Percentiles rank a stretch among this genome's conserved stretches.
Evolutionary conservation across 768 basidiomycete species (phyloP).

Genomic region (Hericium coralloides): DNA sequence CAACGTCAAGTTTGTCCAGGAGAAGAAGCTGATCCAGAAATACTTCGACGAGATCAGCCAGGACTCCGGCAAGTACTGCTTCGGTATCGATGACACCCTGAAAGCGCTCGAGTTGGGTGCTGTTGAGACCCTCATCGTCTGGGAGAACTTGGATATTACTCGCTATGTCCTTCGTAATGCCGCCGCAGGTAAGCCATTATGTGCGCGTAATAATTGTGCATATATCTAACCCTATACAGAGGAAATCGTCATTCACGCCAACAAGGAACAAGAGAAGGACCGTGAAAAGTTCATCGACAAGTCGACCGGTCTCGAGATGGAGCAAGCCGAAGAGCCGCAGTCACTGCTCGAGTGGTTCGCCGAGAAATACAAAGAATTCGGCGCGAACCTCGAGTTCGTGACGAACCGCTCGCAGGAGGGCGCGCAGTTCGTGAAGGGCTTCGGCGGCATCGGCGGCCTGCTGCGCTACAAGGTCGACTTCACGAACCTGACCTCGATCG

Average conservation of each 20-base stretch:
- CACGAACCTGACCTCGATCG: constrained; percentile 60
- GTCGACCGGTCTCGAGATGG: constrained; percentile 94
- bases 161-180: constrained; percentile 88
- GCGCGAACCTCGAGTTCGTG: constrained; percentile 91
- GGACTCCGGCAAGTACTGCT: constrained; percentile 94
- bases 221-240: constrained; percentile 34
- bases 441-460: constrained; percentile 95
- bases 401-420: constrained; percentile 97
- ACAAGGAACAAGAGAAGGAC: constrained; percentile 84
- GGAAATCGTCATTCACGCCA: constrained; percentile 72
- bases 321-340: constrained; percentile 72
- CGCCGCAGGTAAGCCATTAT: constrained; percentile 56
- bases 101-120: constrained; percentile 95
- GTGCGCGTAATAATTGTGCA: not conserved
- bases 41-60: constrained; percentile 99
- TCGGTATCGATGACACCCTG: constrained; percentile 94
- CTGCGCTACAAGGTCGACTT: constrained; percentile 98
- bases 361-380: constrained; percentile 97
- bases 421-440: constrained; percentile 96
- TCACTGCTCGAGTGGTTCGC: constrained; percentile 96
- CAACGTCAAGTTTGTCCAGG: constrained; percentile 99
- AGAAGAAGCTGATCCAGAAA: constrained; percentile 94
- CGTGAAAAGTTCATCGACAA: constrained; percentile 94
- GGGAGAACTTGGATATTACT: constrained; percentile 93
- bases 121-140: constrained; percentile 95